These are phyloP conservation scores for Helicocarpus griseus DNA, from an alignment of 2,329 filamentous ascomycete species.

Conservation along the genomic window DNA sequence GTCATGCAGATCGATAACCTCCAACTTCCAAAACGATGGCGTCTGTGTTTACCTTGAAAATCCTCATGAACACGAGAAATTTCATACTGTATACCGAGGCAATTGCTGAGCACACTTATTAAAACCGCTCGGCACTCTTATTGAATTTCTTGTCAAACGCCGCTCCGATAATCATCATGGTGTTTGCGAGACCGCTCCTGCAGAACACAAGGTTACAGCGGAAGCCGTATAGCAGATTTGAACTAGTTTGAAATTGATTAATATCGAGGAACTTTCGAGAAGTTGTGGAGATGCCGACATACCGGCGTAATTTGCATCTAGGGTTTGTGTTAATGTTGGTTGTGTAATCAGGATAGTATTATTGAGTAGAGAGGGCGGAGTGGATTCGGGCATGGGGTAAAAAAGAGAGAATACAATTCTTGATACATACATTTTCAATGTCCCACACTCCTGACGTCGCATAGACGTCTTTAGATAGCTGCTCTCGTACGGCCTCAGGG, in stretches of 20 bases:
- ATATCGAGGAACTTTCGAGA: background rate
- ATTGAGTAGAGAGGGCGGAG: background rate
- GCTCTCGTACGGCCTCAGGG: slow-evolving; percentile 58
- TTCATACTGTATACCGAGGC: background rate
- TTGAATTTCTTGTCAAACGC: background rate
- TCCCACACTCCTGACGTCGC: slow-evolving; percentile 68
- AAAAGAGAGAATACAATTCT: slow-evolving; percentile 14
- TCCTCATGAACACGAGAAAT: background rate
- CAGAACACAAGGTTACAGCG: background rate
- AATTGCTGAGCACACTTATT: background rate
- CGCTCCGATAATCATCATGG: background rate
- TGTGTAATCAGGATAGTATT: background rate
- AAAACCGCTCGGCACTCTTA: too few relatives aligned
- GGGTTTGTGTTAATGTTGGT: background rate
- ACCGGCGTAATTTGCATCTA: slow-evolving; percentile 11
- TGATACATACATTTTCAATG: slow-evolving; percentile 49
- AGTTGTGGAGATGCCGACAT: background rate
- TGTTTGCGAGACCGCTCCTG: background rate
- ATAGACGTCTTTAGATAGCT: slow-evolving; percentile 66
- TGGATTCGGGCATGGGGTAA: background rate
- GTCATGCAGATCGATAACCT: too few relatives aligned
- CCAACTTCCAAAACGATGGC: too few relatives aligned
- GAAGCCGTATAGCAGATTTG: slow-evolving; percentile 7
- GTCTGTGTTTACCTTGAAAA: too few relatives aligned
- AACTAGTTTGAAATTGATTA: slow-evolving; percentile 5